Evolutionary conservation across 495 filamentous ascomycete species (phyloP).

Genomic region (Neurospora cerealis): DNA sequence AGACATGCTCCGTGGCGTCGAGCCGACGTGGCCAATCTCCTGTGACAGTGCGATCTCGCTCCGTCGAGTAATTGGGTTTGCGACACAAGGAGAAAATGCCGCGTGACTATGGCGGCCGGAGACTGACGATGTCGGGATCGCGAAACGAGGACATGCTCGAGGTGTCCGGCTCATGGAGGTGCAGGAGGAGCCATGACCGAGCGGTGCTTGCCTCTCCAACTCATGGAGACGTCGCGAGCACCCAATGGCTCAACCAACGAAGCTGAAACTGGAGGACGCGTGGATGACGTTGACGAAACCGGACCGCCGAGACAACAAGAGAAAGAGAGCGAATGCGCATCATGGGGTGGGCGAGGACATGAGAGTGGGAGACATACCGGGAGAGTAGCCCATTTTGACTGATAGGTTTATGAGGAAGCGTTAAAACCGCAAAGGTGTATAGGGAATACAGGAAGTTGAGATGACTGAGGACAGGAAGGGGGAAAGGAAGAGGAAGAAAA

Average conservation of each 20-base stretch:
- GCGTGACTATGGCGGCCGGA: conserved; percentile 11
- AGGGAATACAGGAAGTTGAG: background rate
- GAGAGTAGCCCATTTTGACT: conserved; percentile 35
- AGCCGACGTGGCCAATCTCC: background rate
- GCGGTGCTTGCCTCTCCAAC: background rate
- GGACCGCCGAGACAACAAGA: conserved; percentile 1
- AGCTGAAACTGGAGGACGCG: background rate
- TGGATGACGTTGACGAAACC: background rate
- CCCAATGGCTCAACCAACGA: conserved; percentile 10
- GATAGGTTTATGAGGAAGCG: conserved; percentile 6
- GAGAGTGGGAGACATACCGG: conserved; percentile 27
- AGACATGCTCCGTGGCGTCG: background rate
- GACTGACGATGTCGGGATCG: background rate
- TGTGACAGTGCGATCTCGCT: background rate
- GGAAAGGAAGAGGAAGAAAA: conserved; percentile 14
- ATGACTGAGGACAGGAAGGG: background rate
- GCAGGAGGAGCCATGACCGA: background rate
- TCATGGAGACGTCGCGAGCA: background rate
- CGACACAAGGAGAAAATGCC: conserved; percentile 26
- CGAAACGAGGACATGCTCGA: background rate
- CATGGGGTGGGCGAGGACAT: background rate
- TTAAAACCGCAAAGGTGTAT: background rate
- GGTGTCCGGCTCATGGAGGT: background rate
- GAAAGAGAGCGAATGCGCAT: conserved; percentile 3
- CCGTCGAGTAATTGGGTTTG: background rate